phyloP scores from a whole-genome alignment of 768 basidiomycete genomes.

The Leccinum ochraceum region DNA sequence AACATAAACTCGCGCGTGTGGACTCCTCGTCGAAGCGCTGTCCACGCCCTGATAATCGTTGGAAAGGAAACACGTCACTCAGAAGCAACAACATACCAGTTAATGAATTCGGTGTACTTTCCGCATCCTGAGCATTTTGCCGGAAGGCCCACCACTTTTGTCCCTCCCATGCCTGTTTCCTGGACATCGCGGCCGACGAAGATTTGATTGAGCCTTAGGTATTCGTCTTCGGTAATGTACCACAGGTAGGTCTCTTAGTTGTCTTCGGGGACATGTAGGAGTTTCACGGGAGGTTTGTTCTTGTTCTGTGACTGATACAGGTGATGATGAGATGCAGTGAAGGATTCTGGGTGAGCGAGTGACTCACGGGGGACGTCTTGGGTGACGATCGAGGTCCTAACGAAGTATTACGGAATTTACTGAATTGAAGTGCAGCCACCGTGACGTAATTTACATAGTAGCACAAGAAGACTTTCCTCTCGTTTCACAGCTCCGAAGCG shows the following conservation, averaged over 20 bases:
- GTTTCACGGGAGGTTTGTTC: conserved; percentile 11
- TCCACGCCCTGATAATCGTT: conserved; percentile 13
- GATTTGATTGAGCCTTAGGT: conserved; percentile 16
- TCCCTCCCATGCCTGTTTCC: conserved; percentile 14
- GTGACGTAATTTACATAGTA: too few species aligned
- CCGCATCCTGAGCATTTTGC: conserved; percentile 10
- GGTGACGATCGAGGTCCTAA: not conserved
- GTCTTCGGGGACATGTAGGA: not conserved
- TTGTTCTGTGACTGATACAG: conserved; percentile 8
- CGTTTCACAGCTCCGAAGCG: too few species aligned
- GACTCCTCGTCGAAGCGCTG: not conserved
- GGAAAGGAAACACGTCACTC: not conserved
- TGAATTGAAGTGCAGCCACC: too few species aligned
- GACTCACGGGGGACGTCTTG: conserved; percentile 12
- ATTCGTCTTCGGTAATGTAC: conserved; percentile 23
- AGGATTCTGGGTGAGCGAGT: not conserved
- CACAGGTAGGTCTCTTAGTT: conserved; percentile 7
- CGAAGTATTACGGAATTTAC: too few species aligned
- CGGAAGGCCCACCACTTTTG: conserved; percentile 15
- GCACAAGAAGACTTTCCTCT: too few species aligned
- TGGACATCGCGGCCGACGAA: conserved; percentile 16
- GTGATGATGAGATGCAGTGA: not conserved
- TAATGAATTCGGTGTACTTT: conserved; percentile 20
- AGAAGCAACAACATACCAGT: conserved; percentile 6
- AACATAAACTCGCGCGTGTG: too few species aligned